Conservation (phyloP, 257 asterid species). For the Capsicum pubescens region DNA sequence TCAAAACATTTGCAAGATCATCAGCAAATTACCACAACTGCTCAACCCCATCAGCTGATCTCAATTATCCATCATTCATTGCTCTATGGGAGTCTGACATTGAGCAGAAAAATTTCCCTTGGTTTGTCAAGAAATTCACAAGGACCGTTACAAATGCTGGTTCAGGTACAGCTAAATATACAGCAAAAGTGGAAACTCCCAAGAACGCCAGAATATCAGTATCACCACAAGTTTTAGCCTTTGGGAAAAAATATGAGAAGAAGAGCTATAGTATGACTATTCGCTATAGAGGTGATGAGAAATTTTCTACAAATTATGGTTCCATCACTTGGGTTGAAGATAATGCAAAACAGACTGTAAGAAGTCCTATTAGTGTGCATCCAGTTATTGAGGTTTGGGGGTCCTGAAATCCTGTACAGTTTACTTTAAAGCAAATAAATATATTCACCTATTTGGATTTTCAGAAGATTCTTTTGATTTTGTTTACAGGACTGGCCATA, state of each 20-base stretch:
- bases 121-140: neutral
- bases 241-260: constrained; percentile 30
- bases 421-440: neutral
- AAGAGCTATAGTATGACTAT: constrained; percentile 28
- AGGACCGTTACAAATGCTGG: constrained; percentile 39
- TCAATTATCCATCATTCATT: constrained; percentile 35
- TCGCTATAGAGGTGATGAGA: neutral
- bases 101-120: too few species aligned
- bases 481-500: too few species aligned
- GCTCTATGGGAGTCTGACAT: neutral
- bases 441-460: neutral
- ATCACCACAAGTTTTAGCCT: neutral
- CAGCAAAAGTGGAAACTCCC: neutral
- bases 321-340: constrained; percentile 38
- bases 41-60: constrained; percentile 27
- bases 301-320: neutral
- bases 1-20: constrained; percentile 20
- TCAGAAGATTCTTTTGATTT: neutral
- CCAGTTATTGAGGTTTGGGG: neutral
- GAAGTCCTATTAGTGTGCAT: constrained; percentile 50
- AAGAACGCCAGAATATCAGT: constrained; percentile 5
- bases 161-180: constrained; percentile 19
- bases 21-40: constrained; percentile 22
- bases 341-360: constrained; percentile 44
- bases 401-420: neutral